Base-by-base conservation (phyloP, 805 yeast species). In the Metschnikowia chrysomelidarum region DNA sequence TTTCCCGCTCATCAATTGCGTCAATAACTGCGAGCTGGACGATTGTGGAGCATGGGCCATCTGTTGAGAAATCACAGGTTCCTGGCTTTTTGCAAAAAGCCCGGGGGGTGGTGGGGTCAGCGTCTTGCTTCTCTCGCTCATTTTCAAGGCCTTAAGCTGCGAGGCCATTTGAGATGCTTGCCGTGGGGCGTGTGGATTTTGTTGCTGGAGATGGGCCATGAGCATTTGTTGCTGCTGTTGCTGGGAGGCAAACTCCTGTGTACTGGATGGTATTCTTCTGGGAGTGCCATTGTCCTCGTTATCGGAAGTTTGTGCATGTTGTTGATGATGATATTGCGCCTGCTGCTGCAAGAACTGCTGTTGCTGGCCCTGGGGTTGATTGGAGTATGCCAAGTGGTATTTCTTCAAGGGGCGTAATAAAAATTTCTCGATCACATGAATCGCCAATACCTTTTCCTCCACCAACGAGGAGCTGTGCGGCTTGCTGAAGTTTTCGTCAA, bases 1-100 rank as follows among this genome's bases (percentile, higher is more conserved):
- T 55, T 82, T 85, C 19, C 94, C 94, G 49, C 82, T 81, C 80
- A 88, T 81, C 54, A 88, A 68, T 59, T 87, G 96, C 39, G 79
- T 86, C 50, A 88, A 71, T 52, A 88, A 71, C 54, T 87, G 95
- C 25, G 87, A 80, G 41, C 89, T 82, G 31, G 84, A 78, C 18
- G 78, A 75, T 5, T 58, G 60, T 32, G 45, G 49, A 6, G 43
- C 51, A 19, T 37, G 41, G 12, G 36, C 17, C 30, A 40, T 19
- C 14, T 32, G 38, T 15, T 32, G 36, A 11, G 15, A 28, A 15
- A 43, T 34, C 15, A 29, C 20, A 26, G 38, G 25, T n/a, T 44
- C 43, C 10, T 44, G 46, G 9, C 29, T 38, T 30, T 46, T 43
- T 15, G 46, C 53, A 49, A 78, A 75, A 48, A 81, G 67, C 4